A percentile compares a stretch with the other conserved stretches of the same genome.
phyloP scores from a whole-genome alignment of 169 alveolate genomes.

The Plasmodium ovale region DNA sequence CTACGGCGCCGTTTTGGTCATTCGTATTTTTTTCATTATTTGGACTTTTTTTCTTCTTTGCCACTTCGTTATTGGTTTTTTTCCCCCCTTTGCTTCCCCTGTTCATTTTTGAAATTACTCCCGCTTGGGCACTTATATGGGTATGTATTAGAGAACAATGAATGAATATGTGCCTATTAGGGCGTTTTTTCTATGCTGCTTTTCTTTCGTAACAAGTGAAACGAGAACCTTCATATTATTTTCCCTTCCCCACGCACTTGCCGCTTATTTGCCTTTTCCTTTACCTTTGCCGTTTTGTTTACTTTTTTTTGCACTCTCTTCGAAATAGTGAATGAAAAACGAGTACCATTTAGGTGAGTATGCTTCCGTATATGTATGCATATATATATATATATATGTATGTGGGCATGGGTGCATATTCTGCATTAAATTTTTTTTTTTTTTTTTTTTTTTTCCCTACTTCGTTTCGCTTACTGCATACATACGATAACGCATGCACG shows the following conservation, averaged over 20 bases:
- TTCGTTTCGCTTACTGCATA: neutral
- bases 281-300: too few species aligned
- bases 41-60: neutral
- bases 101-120: conserved; percentile 1
- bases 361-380: too few species aligned
- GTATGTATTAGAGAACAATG: too few species aligned
- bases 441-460: conserved; percentile 10
- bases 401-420: neutral
- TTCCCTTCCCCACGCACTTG: too few species aligned
- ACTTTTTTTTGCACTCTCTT: too few species aligned
- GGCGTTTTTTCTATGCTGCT: too few species aligned
- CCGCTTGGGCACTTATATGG: neutral
- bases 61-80: neutral
- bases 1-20: neutral
- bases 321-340: too few species aligned
- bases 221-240: too few species aligned
- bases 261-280: too few species aligned
- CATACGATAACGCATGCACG: neutral
- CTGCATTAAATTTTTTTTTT: neutral
- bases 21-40: neutral
- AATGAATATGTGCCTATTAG: too few species aligned
- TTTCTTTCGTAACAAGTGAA: too few species aligned
- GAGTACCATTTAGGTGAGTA: too few species aligned
- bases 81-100: conserved; percentile 1
- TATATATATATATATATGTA: neutral